phyloP scores from a whole-genome alignment of 2,329 filamentous ascomycete genomes.

The Nemania diffusa region DNA sequence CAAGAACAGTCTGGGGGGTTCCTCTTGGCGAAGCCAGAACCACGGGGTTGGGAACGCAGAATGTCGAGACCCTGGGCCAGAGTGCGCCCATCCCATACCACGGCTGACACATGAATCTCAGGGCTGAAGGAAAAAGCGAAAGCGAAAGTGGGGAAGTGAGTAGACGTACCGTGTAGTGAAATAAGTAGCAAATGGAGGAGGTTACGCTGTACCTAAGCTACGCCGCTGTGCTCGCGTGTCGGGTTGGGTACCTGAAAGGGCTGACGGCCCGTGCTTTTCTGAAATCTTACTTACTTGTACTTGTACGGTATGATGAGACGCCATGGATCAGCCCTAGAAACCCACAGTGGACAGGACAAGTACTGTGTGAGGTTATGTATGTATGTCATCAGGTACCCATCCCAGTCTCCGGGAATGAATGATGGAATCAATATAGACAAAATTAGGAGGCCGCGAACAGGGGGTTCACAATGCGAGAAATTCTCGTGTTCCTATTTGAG shows the following conservation, averaged over 20 bases:
- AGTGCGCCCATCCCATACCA: conserved; percentile 15
- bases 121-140: not conserved
- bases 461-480: conserved; percentile 13
- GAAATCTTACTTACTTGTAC: not conserved
- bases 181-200: not conserved
- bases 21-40: conserved; percentile 25
- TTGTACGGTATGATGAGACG: conserved; percentile 12
- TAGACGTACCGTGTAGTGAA: not conserved
- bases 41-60: conserved; percentile 22
- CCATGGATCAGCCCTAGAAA: conserved; percentile 28
- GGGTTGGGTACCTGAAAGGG: conserved; percentile 15
- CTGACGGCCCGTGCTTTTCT: conserved; percentile 1
- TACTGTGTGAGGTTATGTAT: no score
- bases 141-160: not conserved
- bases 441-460: conserved; percentile 13
- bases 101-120: conserved; percentile 7
- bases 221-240: not conserved
- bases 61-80: conserved; percentile 4
- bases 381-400: not conserved
- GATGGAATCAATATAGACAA: conserved; percentile 15
- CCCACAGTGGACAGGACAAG: conserved; percentile 20
- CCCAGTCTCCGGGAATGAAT: not conserved
- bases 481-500: not conserved
- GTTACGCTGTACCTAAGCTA: not conserved
- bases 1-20: conserved; percentile 21